Evolutionary conservation across 2,329 filamentous ascomycete genomes (phyloP), one percentile per base, ranked within the genome.

Genomic region (Diaporthe longicolla): DNA sequence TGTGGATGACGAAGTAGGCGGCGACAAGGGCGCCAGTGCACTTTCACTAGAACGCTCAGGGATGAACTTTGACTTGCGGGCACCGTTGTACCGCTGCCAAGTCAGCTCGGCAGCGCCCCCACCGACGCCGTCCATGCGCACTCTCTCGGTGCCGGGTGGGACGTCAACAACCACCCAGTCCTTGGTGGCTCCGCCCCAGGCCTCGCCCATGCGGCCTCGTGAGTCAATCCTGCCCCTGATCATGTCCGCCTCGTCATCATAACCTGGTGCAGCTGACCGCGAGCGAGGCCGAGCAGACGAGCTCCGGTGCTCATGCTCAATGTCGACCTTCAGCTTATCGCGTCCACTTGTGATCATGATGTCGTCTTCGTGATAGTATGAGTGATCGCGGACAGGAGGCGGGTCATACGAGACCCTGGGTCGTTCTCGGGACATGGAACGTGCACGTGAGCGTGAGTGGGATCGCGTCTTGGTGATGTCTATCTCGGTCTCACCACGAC

Each of bases 81-180:
- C 92, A 70, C 94, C 94, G 80, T 93, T 95, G 82, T 95, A 95
- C 78, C 90, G 90, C 80, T 93, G 88, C 93, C 93, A 97, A 26
- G 90, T 93, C 61, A 95, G 91, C 78, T 97, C 94, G 76, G 94
- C 92, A 50, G 86, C 87, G n/a, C 88, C 93, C 63, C 93, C 93
- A 26, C 94, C 94, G 32, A 90, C 87, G 70, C 94, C 94, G 77
- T 97, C 93, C 92, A 97, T 93, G 71, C 90, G 89, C n/a, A 97
- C 92, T 54, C 93, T 90, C 84, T 94, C 93, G 0, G 94, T 96
- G 74, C 94, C 94, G 0, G 94, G 93, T 1, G 94, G 94, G 52
- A 97, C 92, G 82, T 97, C 94, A 50, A 97, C 89, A 76, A 97
- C 93, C 71, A 90, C 89, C 94, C 95, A 97, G 79, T 91, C 93